Base-by-base conservation (phyloP, 2,329 filamentous ascomycete species). In the Colletotrichum sp. region DNA sequence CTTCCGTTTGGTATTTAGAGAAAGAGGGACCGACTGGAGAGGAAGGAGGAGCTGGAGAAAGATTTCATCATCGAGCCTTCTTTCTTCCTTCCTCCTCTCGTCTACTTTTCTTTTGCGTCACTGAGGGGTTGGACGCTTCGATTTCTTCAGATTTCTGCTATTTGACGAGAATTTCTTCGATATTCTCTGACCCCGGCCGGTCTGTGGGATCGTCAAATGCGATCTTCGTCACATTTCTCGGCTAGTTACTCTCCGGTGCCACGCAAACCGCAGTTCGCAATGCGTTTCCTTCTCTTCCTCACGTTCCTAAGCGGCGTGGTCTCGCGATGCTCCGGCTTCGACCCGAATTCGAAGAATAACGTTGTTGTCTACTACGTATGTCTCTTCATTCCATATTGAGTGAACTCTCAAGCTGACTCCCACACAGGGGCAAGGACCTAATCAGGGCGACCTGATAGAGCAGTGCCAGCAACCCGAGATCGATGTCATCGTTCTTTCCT, bases 401-500 rank as follows among this genome's bases (percentile, higher is more conserved):
- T 21, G 63, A 3, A 74, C 18, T 1, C 0, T 15, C 6, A 1
- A 5, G n/a, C 66, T 71, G 10, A 71, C 39, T 10, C 5, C 57
- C 7, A 12, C 9, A 67, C 71, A 88, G 86, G 86, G 86, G 36
- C 82, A 86, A 82, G 86, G 86, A 68, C 79, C 82, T 3, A 80
- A 83, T 69, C 85, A 88, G 77, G 71, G 79, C 21, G 77, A 79
- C n/a, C 80, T 88, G 28, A 77, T 79, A n/a, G 78, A 81, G 5
- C 86, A 85, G 76, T 88, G 86, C 78, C 80, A 85, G 32, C 81
- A 85, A 60, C 78, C 84, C 2, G 80, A 79, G 28, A 82, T 88
- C 65, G 87, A 88, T 71, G 82, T 87, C 16, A 87, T 88, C 75
- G 81, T 87, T 16, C 80, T 88, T 6, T 86, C 83, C 5, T 88